Conservation (phyloP, 2,329 filamentous ascomycete species). For the Coniochaeta sp. region DNA sequence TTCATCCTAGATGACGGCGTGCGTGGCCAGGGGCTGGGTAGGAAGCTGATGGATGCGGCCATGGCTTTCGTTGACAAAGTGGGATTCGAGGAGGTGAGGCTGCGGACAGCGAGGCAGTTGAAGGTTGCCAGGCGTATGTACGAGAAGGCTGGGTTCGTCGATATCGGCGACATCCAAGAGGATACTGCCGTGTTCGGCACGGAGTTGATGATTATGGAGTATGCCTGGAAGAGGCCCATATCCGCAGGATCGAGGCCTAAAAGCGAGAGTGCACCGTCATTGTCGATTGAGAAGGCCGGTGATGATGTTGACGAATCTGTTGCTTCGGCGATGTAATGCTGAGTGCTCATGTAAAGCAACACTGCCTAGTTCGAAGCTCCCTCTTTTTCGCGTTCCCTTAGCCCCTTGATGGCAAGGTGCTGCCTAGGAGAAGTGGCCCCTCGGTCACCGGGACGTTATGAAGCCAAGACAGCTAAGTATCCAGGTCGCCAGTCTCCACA, state of each 20-base stretch:
- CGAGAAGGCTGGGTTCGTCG: constrained; percentile 16
- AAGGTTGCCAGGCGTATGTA: constrained; percentile 18
- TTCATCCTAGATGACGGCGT: constrained; percentile 20
- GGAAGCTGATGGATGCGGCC: constrained; percentile 15
- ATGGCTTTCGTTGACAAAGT: constrained; percentile 17
- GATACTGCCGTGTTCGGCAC: constrained; percentile 11
- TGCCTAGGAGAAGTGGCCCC: background rate
- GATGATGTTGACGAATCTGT: background rate
- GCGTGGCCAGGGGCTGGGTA: constrained; percentile 17
- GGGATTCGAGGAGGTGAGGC: constrained; percentile 15
- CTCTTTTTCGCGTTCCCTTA: no score
- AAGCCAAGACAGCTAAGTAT: background rate
- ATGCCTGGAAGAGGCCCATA: constrained; percentile 8
- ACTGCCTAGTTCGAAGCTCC: no score
- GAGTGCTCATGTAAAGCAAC: no score
- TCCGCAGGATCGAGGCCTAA: background rate
- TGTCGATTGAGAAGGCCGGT: background rate
- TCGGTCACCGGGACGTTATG: background rate
- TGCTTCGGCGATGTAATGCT: background rate
- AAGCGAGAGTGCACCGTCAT: background rate
- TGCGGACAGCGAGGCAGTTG: constrained; percentile 17
- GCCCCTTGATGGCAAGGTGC: no score
- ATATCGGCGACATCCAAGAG: constrained; percentile 8
- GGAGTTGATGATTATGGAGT: constrained; percentile 9
- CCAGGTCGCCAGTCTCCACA: constrained; percentile 17